Percentiles rank a stretch among this genome's conserved stretches.
Evolutionary conservation across 1,284 basidiomycete genomes (phyloP).

Genomic region (Ganoderma boninense): DNA sequence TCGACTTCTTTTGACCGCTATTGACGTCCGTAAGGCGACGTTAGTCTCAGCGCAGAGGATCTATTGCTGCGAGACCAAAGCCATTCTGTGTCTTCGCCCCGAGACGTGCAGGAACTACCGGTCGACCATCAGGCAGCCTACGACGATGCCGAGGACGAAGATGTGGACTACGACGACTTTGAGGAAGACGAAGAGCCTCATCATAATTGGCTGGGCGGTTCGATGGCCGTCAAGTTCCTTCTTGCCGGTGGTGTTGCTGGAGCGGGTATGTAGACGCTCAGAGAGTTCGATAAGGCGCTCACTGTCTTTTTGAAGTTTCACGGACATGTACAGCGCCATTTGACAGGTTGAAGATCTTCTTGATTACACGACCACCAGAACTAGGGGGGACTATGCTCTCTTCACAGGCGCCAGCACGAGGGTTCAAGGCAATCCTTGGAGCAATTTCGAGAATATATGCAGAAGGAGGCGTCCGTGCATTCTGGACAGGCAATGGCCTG

Average conservation of each 20-base stretch:
- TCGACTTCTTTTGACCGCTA: conserved; percentile 23
- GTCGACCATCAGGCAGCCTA: conserved; percentile 40
- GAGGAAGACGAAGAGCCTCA: conserved; percentile 67
- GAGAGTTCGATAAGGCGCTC: background rate
- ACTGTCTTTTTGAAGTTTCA: conserved; percentile 67
- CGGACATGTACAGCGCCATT: conserved; percentile 97
- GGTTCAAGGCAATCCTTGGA: conserved; percentile 72
- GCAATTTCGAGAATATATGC: conserved; percentile 85
- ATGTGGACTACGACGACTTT: conserved; percentile 46
- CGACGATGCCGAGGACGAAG: conserved; percentile 48
- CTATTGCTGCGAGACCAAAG: conserved; percentile 37
- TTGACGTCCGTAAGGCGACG: conserved; percentile 63
- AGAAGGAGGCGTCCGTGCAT: conserved; percentile 89
- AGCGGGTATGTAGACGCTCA: conserved; percentile 69
- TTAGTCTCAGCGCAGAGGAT: conserved; percentile 77
- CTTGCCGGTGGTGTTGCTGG: conserved; percentile 95
- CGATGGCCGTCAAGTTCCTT: conserved; percentile 88
- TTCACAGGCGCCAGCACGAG: conserved; percentile 58
- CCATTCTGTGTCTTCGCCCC: conserved; percentile 29
- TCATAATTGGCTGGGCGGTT: conserved; percentile 71
- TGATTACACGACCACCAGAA: conserved; percentile 88
- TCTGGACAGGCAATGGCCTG: conserved; percentile 92
- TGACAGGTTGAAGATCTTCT: conserved; percentile 95
- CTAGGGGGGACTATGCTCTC: conserved; percentile 61
- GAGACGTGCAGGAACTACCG: conserved; percentile 38